Percentiles rank a stretch among this genome's conserved stretches.
phyloP scores from a whole-genome alignment of 179 eudicot species.

The Beta lomatogona region DNA sequence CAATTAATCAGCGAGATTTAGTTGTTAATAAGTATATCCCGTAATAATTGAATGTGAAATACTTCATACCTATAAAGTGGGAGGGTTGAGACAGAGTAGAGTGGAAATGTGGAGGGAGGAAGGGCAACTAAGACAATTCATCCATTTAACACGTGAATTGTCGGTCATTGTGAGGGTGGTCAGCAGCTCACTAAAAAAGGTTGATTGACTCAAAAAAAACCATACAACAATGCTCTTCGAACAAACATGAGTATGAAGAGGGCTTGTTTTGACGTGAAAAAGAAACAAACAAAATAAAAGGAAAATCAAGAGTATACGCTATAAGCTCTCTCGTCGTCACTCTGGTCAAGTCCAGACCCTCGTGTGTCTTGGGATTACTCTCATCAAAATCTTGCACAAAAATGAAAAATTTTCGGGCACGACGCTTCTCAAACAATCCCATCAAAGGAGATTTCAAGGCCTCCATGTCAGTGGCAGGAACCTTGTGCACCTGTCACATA shows the following conservation, averaged over 20 bases:
- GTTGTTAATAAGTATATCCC: too few relatives aligned
- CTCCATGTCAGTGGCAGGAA: constrained; percentile 89
- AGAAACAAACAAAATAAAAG: background rate
- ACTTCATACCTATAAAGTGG: too few relatives aligned
- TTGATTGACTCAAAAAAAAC: background rate
- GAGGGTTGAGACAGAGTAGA: too few relatives aligned
- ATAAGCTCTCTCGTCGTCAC: constrained; percentile 69
- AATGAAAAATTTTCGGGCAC: constrained; percentile 78
- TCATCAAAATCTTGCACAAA: constrained; percentile 86
- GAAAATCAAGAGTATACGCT: constrained; percentile 35
- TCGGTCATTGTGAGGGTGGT: too few relatives aligned
- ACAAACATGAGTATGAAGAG: background rate
- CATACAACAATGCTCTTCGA: background rate
- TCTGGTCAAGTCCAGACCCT: constrained; percentile 62
- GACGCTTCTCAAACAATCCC: constrained; percentile 84
- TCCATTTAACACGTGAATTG: background rate
- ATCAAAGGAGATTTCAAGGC: constrained; percentile 78
- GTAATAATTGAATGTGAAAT: too few relatives aligned
- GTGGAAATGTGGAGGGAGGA: too few relatives aligned
- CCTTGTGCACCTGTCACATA: constrained; percentile 65
- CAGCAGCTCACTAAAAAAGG: too few relatives aligned
- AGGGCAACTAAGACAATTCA: background rate
- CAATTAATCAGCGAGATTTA: too few relatives aligned
- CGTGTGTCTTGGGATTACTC: constrained; percentile 68
- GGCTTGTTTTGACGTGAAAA: background rate